Conservation (phyloP, 78 protist species). For the Cavenderia fasciculata region DNA sequence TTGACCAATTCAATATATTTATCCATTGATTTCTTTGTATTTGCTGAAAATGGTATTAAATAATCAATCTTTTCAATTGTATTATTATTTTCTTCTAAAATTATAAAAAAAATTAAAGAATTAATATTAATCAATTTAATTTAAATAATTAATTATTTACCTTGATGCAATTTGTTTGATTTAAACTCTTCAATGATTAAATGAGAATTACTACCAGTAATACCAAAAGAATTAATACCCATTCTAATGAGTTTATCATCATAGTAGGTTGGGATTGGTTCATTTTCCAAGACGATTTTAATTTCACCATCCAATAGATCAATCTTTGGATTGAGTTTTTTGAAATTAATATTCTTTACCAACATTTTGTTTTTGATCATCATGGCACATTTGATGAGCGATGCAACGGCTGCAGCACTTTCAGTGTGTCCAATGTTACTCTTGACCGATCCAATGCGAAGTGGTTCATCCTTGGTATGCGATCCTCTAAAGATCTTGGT, state of each 20-base stretch:
- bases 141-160: neutral
- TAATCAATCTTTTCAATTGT: neutral
- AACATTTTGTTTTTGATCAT: conserved; percentile 13
- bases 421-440: conserved; percentile 87
- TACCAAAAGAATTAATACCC: conserved; percentile 81
- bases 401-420: conserved; percentile 80
- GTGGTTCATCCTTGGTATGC: neutral
- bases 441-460: conserved; percentile 78
- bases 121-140: too few relatives aligned
- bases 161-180: neutral
- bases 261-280: conserved; percentile 24
- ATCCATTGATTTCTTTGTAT: neutral
- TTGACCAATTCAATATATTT: neutral
- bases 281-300: neutral
- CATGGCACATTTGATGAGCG: conserved; percentile 62
- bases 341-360: conserved; percentile 2
- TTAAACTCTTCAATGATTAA: neutral
- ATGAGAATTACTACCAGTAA: conserved; percentile 76
- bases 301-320: neutral
- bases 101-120: too few relatives aligned
- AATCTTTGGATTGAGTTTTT: neutral
- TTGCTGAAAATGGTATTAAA: conserved; percentile 5
- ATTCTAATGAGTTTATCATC: neutral
- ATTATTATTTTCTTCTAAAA: neutral
- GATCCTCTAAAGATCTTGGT: conserved; percentile 3